These are phyloP conservation scores for Lophium mytilinum DNA, from an alignment of 495 filamentous ascomycete genomes.

Conservation along the genomic window DNA sequence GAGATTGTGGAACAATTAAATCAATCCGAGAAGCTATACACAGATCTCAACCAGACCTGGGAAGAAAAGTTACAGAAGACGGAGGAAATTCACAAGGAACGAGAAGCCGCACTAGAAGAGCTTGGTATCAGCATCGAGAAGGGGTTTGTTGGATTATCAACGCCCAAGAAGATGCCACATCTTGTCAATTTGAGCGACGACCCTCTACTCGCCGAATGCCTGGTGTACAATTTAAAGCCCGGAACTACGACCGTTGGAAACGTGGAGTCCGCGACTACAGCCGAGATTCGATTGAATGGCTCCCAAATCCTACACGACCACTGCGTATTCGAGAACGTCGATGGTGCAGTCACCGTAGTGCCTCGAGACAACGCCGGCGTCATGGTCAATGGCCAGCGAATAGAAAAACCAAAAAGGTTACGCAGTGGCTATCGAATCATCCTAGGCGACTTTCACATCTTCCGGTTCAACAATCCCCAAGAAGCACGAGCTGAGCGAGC, in stretches of 20 bases:
- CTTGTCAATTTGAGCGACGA: constrained; percentile 97
- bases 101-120: constrained; percentile 90
- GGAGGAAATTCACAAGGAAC: constrained; percentile 94
- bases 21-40: constrained; percentile 91
- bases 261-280: constrained; percentile 67
- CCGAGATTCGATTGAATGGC: constrained; percentile 89
- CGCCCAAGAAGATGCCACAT: constrained; percentile 98
- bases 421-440: constrained; percentile 93
- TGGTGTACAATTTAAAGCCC: constrained; percentile 97
- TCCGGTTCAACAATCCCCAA: constrained; percentile 95
- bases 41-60: constrained; percentile 98
- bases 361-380: constrained; percentile 85
- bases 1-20: constrained; percentile 95
- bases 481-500: constrained; percentile 90
- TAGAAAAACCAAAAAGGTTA: constrained; percentile 72
- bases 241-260: constrained; percentile 90
- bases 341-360: constrained; percentile 82
- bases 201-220: constrained; percentile 87
- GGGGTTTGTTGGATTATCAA: constrained; percentile 89
- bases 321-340: constrained; percentile 85
- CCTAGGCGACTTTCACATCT: constrained; percentile 97
- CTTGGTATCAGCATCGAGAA: constrained; percentile 98
- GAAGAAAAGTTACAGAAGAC: constrained; percentile 93
- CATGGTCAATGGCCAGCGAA: constrained; percentile 93
- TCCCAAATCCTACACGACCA: constrained; percentile 87